These are phyloP conservation scores for Colletotrichum horii DNA, from an alignment of 2,329 filamentous ascomycete genomes.

Conservation along the genomic window DNA sequence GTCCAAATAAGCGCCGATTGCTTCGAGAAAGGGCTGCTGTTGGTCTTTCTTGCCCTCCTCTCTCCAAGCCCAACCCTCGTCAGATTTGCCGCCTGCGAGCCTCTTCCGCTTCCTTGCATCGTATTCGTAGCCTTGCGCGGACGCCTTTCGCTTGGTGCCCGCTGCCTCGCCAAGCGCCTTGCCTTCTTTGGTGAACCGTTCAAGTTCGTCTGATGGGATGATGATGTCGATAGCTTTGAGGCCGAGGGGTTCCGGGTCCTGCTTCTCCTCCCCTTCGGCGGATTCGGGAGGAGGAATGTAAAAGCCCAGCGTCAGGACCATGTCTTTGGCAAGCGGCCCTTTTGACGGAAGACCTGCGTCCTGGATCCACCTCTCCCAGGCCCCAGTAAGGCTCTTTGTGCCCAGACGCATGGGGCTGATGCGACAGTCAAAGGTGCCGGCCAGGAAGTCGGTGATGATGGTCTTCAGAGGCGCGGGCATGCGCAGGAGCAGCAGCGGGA, in stretches of 20 bases:
- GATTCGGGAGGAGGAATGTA: constrained; percentile 38
- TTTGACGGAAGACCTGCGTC: constrained; percentile 38
- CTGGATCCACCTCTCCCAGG: constrained; percentile 58
- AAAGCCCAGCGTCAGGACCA: constrained; percentile 58
- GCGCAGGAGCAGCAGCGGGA: constrained; percentile 59
- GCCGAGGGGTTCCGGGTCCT: constrained; percentile 29
- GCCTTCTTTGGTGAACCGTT: constrained; percentile 50
- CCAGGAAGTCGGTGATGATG: constrained; percentile 56
- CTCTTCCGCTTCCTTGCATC: constrained; percentile 45
- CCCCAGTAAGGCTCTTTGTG: constrained; percentile 52
- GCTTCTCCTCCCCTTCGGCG: constrained; percentile 7
- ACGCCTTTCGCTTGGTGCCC: constrained; percentile 13
- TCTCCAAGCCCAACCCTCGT: constrained; percentile 61
- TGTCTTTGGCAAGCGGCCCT: constrained; percentile 46
- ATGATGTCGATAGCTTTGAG: constrained; percentile 56
- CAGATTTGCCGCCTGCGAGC: constrained; percentile 50
- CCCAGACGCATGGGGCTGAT: constrained; percentile 55
- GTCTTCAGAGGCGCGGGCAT: constrained; percentile 60
- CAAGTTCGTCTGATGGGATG: constrained; percentile 52
- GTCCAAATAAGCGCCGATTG: constrained; percentile 53
- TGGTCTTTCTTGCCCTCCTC: constrained; percentile 17
- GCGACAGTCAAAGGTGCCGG: constrained; percentile 61
- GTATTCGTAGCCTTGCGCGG: constrained; percentile 30
- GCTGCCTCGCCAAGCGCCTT: constrained; percentile 22
- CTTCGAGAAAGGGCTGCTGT: constrained; percentile 53